Conservation (phyloP, 345 rosid species). For the Bruguiera parviflora region DNA sequence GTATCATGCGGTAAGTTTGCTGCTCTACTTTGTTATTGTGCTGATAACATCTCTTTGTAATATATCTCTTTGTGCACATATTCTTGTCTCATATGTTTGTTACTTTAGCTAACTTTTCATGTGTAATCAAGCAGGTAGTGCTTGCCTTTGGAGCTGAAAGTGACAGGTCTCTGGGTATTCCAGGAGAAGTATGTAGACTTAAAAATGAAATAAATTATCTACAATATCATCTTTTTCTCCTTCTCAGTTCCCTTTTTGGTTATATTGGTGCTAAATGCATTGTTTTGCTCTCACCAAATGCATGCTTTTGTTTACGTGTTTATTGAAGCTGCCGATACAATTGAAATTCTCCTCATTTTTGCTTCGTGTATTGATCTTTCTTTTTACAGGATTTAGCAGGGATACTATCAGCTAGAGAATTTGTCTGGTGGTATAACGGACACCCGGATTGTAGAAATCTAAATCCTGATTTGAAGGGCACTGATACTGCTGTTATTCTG, state of each 20-base stretch:
- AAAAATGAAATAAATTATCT: background rate
- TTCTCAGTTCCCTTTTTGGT: background rate
- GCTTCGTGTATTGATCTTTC: background rate
- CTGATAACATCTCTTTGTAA: background rate
- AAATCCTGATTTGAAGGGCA: conserved; percentile 63
- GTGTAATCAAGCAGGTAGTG: conserved; percentile 57
- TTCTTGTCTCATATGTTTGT: conserved; percentile 4
- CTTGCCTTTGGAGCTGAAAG: conserved; percentile 98
- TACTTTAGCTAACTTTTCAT: conserved; percentile 5
- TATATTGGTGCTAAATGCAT: background rate
- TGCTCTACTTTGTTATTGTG: background rate
- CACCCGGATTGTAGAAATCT: conserved; percentile 71
- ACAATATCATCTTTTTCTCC: background rate
- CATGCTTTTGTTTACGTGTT: background rate
- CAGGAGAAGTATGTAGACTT: conserved; percentile 65
- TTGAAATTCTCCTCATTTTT: background rate
- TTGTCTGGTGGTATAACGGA: conserved; percentile 98
- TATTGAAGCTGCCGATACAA: background rate
- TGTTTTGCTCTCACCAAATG: background rate
- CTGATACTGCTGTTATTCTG: conserved; percentile 74
- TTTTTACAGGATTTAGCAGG: conserved; percentile 57
- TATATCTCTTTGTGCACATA: background rate
- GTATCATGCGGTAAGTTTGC: conserved; percentile 59
- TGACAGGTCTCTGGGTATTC: conserved; percentile 75
- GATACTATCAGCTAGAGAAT: conserved; percentile 84